Base-by-base conservation (phyloP, 306 rosid genomes). In the Castanea crenata region DNA sequence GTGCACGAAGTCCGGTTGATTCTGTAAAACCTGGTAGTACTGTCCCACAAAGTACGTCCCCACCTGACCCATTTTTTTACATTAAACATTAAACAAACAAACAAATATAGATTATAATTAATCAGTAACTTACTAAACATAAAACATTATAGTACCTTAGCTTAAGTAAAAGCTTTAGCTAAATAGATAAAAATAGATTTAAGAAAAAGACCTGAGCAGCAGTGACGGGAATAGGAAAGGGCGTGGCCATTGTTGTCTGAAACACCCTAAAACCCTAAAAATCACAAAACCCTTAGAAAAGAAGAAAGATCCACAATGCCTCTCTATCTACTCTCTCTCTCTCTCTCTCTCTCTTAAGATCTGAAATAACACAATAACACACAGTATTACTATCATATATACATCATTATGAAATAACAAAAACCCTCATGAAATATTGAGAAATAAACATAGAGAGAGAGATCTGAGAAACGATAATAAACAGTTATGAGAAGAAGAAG, bases 1-100 rank as follows among this genome's bases (percentile, higher is more conserved):
- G 79, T 91, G 90, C 61, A 93, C 99, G 57, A 79, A 85, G 81
- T 89, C 94, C 0, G 99, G 99, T 79, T 93, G 99, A 65, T 81
- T 85, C 87, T 91, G 97, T 85, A 95, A 97, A 73, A 95, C 96
- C 65, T 91, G 99, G 75, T 92, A 95, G 75, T 95, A 95, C 86
- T 95, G 99, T 75, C 96, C 93, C 68, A 95, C 99, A 74, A 95
- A 95, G 91, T 95, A 95, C 27, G 98, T 90, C 59, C 99, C 99
- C 64, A 95, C 91, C 99, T 95, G 79, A 82, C 74, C 73, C 63
- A 63, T 38, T 73, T 38, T 71, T 25, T 25, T 25, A 41, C 71
- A 44, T 29, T 21, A 54, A 55, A 25, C 64, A 73, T 31, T 71
- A 32, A 15, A 31, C 35, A 41, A 27, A 20, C 1, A 58, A 15